These are phyloP conservation scores for Fusarium duplospermum DNA, from an alignment of 2,329 filamentous ascomycete genomes.

Conservation along the genomic window DNA sequence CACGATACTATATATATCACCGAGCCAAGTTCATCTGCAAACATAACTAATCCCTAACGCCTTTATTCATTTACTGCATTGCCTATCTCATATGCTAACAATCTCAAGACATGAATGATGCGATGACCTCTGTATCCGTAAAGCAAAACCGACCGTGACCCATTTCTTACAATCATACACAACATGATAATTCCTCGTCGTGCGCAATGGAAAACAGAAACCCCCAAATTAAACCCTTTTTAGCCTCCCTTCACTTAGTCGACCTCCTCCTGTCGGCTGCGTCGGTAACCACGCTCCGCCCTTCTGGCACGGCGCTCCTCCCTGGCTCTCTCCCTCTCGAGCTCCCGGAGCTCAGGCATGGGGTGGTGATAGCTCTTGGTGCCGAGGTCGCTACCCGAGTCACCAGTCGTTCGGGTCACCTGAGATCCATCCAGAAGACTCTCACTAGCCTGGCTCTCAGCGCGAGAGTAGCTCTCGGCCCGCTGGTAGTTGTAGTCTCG, in stretches of 20 bases:
- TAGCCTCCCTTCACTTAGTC: conserved; percentile 15
- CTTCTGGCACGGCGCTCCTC: conserved; percentile 52
- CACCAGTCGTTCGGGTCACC: conserved; percentile 51
- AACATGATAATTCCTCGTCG: not conserved
- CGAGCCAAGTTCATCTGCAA: not conserved
- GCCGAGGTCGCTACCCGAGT: conserved; percentile 60
- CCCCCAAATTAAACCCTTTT: not conserved
- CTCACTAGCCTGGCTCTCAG: conserved; percentile 44
- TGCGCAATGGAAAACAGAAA: conserved; percentile 3
- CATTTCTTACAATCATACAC: conserved; percentile 31
- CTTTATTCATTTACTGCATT: conserved; percentile 14
- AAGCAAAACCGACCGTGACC: conserved; percentile 30
- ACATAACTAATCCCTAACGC: not conserved
- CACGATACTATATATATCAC: not conserved
- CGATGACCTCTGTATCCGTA: conserved; percentile 26
- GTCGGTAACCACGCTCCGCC: conserved; percentile 47
- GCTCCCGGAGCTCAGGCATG: conserved; percentile 62
- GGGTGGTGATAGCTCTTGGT: conserved; percentile 69
- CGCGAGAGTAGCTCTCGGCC: conserved; percentile 37
- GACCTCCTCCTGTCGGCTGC: conserved; percentile 48
- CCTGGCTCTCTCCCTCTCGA: conserved; percentile 48
- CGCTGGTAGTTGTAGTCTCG: conserved; percentile 68
- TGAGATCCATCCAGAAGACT: conserved; percentile 49
- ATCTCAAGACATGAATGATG: conserved; percentile 7
- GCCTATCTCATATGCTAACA: conserved; percentile 23